A percentile compares a stretch with the other conserved stretches of the same genome.
phyloP scores from a whole-genome alignment of 169 alveolate species.

The Toxoplasma gondii region DNA sequence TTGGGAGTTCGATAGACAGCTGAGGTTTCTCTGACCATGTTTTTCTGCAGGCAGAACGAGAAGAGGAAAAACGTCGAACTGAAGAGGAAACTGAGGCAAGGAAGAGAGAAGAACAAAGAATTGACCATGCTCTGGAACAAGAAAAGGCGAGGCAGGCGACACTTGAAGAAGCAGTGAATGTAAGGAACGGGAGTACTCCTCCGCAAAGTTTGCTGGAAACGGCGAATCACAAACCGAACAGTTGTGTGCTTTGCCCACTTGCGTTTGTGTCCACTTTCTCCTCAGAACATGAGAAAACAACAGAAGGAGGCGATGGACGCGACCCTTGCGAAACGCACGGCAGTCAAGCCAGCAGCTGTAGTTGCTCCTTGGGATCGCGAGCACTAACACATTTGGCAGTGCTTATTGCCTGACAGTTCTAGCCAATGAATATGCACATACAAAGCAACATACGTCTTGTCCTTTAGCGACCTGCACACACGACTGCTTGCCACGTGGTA shows the following conservation, averaged over 20 bases:
- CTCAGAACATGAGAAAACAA: background rate
- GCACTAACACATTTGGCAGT: no score
- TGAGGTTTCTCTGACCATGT: no score
- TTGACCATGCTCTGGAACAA: background rate
- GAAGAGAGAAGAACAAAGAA: background rate
- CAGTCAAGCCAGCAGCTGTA: background rate
- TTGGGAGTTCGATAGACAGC: no score
- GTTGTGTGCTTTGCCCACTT: no score
- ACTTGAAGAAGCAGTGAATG: background rate
- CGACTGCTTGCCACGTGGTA: no score
- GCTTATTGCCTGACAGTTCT: background rate
- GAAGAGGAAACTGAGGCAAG: background rate
- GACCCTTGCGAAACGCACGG: background rate
- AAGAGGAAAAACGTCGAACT: background rate
- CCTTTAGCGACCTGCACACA: no score
- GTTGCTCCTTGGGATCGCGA: constrained; percentile 12
- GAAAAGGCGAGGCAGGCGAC: background rate
- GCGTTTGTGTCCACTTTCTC: no score
- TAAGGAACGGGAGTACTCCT: background rate
- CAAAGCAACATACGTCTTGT: no score
- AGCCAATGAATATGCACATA: no score
- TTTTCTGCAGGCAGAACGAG: background rate
- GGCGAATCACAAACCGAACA: no score
- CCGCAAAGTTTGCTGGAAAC: no score
- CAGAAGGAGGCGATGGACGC: background rate